Conservation (phyloP, 768 basidiomycete species). For the Boletus pseudo-olivaceus region DNA sequence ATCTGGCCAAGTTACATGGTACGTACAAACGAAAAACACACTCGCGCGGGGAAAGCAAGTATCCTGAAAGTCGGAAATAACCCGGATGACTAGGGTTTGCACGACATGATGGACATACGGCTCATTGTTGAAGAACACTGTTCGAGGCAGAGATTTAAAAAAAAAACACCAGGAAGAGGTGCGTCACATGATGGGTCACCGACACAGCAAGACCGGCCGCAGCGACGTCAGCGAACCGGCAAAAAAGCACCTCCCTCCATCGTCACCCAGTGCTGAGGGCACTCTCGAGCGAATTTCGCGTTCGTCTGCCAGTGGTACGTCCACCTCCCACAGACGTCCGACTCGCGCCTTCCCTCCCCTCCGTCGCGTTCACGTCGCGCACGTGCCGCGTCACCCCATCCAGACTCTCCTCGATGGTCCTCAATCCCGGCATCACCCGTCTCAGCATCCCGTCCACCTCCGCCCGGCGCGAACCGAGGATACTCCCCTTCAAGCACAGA, state of each 20-base stretch:
- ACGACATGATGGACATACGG: too few relatives aligned
- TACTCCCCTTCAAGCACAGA: conserved; percentile 14
- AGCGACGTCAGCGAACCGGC: background rate
- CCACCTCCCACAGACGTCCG: background rate
- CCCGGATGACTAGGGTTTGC: too few relatives aligned
- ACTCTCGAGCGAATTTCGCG: conserved; percentile 12
- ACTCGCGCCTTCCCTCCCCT: background rate
- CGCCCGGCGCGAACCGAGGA: conserved; percentile 10
- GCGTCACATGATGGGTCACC: background rate
- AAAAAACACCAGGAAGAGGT: background rate
- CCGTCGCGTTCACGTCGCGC: conserved; percentile 7
- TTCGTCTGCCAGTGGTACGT: conserved; percentile 11
- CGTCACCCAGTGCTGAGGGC: background rate
- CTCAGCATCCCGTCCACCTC: conserved; percentile 21
- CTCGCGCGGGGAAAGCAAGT: too few relatives aligned
- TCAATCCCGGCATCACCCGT: conserved; percentile 20
- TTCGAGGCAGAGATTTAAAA: too few relatives aligned
- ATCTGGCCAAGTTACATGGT: background rate
- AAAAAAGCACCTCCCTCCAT: background rate
- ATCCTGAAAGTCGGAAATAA: background rate
- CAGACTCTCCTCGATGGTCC: conserved; percentile 22
- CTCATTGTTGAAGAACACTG: too few relatives aligned
- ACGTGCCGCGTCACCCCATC: conserved; percentile 12
- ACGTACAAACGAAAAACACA: background rate
- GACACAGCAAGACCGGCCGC: background rate